Evolutionary conservation across 2,329 filamentous ascomycete species (phyloP), one percentile per base, ranked within the genome.

Genomic region (Colletotrichum spaethianum): DNA sequence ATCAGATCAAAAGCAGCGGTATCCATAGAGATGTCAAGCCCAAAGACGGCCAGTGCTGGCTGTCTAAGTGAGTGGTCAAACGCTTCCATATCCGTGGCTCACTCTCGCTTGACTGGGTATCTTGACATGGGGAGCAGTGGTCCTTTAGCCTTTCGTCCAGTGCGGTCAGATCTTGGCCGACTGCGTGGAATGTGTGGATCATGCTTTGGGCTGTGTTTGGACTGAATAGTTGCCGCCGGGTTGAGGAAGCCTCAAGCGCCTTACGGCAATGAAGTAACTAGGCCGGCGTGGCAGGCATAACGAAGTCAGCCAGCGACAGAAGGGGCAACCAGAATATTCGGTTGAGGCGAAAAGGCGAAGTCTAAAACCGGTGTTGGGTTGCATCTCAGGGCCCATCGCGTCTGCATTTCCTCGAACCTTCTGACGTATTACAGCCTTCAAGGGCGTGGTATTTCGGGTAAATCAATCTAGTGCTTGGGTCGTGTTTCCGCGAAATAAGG

Each of bases 171-270:
- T 72, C 65, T 72, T 72, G 70, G 70, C 46, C 46, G 46, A 44
- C 60, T 72, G 66, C 59, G 28, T 64, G 70, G 60, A 70, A 72
- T 52, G 53, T 64, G 66, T 70, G 65, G 70, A 72, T 70, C 70
- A 72, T 72, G 70, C 65, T 72, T 72, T 64, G 65, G 59, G 59
- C 18, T 50, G n/a, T 64, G 65, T 72, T 70, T 72, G 53, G 46
- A 72, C 53, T 64, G 67, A 40, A 62, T 44, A 48, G 26, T 44
- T 28, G 59, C 36, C 69, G 66, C 42, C 40, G 61, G 23, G 55
- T 63, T 40, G 31, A 9, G 12, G 60, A 50, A 52, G 38, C 48
- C 14, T 33, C 38, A 6, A 63, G 40, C 63, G 65, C 59, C 66
- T 60, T 38, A 40, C 60, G 60, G 66, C 60, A 53, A 28, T 48